Conservation (phyloP, 1,284 basidiomycete genomes). For the Boletus sp. region DNA sequence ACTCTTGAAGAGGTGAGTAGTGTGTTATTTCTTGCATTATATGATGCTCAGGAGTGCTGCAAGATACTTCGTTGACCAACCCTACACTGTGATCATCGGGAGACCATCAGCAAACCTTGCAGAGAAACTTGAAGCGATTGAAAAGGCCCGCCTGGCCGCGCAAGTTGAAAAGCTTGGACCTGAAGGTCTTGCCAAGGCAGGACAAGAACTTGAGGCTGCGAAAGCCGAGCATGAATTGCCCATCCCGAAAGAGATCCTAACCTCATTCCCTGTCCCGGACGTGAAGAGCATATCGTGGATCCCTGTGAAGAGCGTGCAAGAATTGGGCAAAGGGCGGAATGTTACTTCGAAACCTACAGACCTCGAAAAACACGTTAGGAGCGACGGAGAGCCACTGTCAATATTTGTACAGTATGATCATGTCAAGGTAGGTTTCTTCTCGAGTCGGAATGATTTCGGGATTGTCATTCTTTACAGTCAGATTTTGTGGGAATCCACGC, state of each 20-base stretch:
- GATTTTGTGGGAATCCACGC: conserved; percentile 87
- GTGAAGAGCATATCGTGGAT: conserved; percentile 94
- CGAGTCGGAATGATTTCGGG: conserved; percentile 2
- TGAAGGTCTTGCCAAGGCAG: conserved; percentile 74
- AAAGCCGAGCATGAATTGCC: conserved; percentile 84
- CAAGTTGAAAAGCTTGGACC: conserved; percentile 75
- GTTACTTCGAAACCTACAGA: conserved; percentile 22
- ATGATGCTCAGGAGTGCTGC: conserved; percentile 7
- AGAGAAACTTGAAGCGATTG: conserved; percentile 76
- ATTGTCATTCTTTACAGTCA: conserved; percentile 52
- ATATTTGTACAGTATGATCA: conserved; percentile 93
- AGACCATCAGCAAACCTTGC: conserved; percentile 87
- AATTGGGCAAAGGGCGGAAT: conserved; percentile 48
- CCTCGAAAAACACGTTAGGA: conserved; percentile 65
- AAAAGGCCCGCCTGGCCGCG: conserved; percentile 71
- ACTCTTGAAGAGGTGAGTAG: conserved; percentile 71
- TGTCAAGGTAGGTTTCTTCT: conserved; percentile 57
- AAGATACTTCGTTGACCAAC: conserved; percentile 77
- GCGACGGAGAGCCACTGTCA: conserved; percentile 68
- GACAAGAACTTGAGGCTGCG: conserved; percentile 71
- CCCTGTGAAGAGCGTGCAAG: conserved; percentile 78
- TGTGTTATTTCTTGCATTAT: not conserved
- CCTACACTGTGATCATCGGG: conserved; percentile 74
- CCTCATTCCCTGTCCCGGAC: conserved; percentile 82
- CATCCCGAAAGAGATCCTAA: conserved; percentile 80